Evolutionary conservation across 2,329 filamentous ascomycete species (phyloP).

Genomic region (Fusarium bulbicola): DNA sequence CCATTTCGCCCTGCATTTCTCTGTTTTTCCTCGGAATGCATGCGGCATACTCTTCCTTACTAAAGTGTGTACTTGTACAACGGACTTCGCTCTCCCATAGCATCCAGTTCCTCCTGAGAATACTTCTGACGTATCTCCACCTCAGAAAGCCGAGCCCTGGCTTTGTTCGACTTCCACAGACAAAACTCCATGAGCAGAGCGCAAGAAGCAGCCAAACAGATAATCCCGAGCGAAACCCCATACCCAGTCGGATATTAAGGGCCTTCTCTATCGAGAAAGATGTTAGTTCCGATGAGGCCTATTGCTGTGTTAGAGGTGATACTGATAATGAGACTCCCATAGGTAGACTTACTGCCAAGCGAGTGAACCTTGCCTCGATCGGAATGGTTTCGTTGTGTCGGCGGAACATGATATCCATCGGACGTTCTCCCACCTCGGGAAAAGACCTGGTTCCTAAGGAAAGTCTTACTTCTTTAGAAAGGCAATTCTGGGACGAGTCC

Average conservation of each 20-base stretch:
- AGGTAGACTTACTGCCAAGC: constrained; percentile 26
- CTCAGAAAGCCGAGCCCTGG: constrained; percentile 4
- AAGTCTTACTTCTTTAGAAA: too few relatives aligned
- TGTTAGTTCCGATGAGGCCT: constrained; percentile 48
- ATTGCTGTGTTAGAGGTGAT: neutral
- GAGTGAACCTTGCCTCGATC: neutral
- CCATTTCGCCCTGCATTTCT: neutral
- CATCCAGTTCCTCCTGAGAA: constrained; percentile 23
- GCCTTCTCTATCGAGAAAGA: constrained; percentile 48
- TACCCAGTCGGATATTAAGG: constrained; percentile 51
- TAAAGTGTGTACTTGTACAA: constrained; percentile 30
- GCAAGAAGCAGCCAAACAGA: constrained; percentile 15
- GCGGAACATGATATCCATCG: neutral
- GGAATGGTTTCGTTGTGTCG: neutral
- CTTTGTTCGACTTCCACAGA: constrained; percentile 22
- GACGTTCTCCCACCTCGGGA: neutral
- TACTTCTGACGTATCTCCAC: constrained; percentile 13
- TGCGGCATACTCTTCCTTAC: too few relatives aligned
- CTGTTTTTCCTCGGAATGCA: neutral
- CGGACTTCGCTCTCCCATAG: constrained; percentile 29
- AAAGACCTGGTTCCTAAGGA: neutral
- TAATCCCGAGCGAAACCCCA: constrained; percentile 45
- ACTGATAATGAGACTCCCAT: neutral
- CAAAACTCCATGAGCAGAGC: constrained; percentile 24
- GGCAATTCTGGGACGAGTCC: neutral